Base-by-base conservation (phyloP, 2,329 filamentous ascomycete genomes). In the Aureobasidium uvarum region DNA sequence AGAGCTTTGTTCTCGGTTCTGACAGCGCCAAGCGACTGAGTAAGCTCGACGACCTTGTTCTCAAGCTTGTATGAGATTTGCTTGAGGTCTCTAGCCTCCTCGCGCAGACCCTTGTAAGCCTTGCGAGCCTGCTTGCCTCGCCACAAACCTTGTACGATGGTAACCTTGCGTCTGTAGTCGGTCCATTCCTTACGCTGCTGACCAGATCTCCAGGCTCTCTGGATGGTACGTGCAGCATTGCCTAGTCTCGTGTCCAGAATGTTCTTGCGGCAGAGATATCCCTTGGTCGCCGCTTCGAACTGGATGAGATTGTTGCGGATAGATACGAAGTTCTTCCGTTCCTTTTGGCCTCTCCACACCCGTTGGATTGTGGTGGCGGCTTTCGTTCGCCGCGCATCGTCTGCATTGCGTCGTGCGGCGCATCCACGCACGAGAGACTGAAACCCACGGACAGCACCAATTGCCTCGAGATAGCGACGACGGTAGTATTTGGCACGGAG, bases 21-120 rank as follows among this genome's bases (percentile, higher is more conserved):
- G 84, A 96, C 89, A 11, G 92, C 89, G 70, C 95, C 93, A 72
- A 99, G 80, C 58, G 89, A 91, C 77, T 99, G 95, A 1, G 95
- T 99, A 73, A 99, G 85, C 81, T 99, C 95, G 68, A 99, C 92
- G 68, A 99, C 95, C 86, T 99, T 99, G 85, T 99, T 98, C 78
- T 99, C 95, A 72, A 99, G 83, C 83, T 96, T 98, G 84, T 99
- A 99, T 2, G 95, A 98, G 71, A 99, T 99, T 79, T 98, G 94
- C 84, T 98, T 98, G 77, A 99, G 86, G 81, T 99, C 96, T 74
- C 95, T 90, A 70, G 95, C 95, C 79, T 99, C 95, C 78, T 97
- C 93, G 71, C 95, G 91, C 68, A 96, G 81, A 71, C 83, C 87
- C 86, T 96, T 98, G 84, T 99, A 99, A 56, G 86, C 88, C 70